Evolutionary conservation across 805 yeast genomes (phyloP).

Genomic region (Yarrowia sp.): DNA sequence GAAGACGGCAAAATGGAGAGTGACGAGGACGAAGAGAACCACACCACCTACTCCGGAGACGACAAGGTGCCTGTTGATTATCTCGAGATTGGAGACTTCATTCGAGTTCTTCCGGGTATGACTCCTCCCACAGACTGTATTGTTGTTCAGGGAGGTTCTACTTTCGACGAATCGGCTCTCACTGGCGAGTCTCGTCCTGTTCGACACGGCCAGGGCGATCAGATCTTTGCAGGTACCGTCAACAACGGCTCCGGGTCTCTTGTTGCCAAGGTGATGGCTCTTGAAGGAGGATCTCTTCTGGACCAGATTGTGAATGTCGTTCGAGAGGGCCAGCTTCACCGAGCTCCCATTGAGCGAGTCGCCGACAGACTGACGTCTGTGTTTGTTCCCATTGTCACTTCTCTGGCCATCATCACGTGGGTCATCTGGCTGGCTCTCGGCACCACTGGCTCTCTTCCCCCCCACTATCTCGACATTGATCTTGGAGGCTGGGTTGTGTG

Average conservation of each 20-base stretch:
- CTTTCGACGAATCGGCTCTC: conserved; percentile 86
- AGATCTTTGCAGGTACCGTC: conserved; percentile 74
- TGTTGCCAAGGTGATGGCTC: conserved; percentile 61
- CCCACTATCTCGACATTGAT: conserved; percentile 63
- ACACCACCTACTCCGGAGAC: conserved; percentile 25
- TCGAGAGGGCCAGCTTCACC: conserved; percentile 72
- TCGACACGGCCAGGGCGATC: conserved; percentile 64
- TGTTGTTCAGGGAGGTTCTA: conserved; percentile 72
- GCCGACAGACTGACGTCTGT: conserved; percentile 74
- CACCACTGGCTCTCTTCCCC: conserved; percentile 60
- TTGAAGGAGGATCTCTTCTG: conserved; percentile 68
- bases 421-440: conserved; percentile 71
- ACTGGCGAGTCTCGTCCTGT: conserved; percentile 84
- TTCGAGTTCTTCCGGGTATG: conserved; percentile 54
- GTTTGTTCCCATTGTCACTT: conserved; percentile 73
- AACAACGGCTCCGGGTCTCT: conserved; percentile 65
- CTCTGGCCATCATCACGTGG: conserved; percentile 70
- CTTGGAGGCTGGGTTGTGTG: conserved; percentile 79
- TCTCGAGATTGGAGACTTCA: conserved; percentile 87
- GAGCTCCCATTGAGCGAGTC: conserved; percentile 74
- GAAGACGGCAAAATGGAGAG: not conserved
- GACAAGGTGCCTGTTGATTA: conserved; percentile 48
- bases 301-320: conserved; percentile 75
- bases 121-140: conserved; percentile 78
- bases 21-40: not conserved